A percentile compares a stretch with the other conserved stretches of the same genome.
Evolutionary conservation across 1,284 basidiomycete genomes (phyloP).

Genomic region (Malassezia globosa): DNA sequence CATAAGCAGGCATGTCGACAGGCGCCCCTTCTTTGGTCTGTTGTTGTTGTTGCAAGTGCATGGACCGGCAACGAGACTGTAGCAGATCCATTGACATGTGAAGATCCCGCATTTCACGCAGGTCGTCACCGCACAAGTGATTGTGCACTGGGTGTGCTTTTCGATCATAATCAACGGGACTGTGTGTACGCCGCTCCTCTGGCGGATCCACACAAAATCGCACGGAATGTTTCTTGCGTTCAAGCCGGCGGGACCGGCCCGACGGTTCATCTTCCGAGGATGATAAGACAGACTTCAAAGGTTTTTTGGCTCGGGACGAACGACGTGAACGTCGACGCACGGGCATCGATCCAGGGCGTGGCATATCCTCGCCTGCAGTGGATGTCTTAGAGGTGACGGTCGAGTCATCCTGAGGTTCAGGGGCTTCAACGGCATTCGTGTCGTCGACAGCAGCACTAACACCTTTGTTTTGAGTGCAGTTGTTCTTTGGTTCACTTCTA

Average conservation of each 20-base stretch:
- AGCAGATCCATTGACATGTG: conserved; percentile 43
- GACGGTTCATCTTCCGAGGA: conserved; percentile 34
- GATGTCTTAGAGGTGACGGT: no score
- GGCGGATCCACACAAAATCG: conserved; percentile 39
- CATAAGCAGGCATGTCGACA: neutral
- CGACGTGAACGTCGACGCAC: conserved; percentile 16
- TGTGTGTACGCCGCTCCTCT: conserved; percentile 38
- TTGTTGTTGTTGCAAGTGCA: neutral
- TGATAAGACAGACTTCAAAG: conserved; percentile 26
- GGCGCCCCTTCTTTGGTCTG: neutral
- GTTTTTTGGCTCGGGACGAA: conserved; percentile 15
- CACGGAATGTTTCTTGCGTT: conserved; percentile 20
- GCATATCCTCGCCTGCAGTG: no score
- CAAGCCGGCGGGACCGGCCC: conserved; percentile 15
- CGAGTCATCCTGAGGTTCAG: no score
- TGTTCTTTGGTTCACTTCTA: neutral
- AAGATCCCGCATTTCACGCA: conserved; percentile 41
- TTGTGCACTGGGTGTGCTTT: conserved; percentile 40
- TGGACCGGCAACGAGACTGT: conserved; percentile 29
- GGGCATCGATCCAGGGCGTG: neutral
- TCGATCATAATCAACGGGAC: conserved; percentile 45
- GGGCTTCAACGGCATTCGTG: no score
- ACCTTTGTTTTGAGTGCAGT: no score
- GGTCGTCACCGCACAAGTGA: conserved; percentile 35
- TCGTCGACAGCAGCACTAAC: no score